Conservation (phyloP, 192 early-diverging fungal genomes). For the Mortierella claussenii region DNA sequence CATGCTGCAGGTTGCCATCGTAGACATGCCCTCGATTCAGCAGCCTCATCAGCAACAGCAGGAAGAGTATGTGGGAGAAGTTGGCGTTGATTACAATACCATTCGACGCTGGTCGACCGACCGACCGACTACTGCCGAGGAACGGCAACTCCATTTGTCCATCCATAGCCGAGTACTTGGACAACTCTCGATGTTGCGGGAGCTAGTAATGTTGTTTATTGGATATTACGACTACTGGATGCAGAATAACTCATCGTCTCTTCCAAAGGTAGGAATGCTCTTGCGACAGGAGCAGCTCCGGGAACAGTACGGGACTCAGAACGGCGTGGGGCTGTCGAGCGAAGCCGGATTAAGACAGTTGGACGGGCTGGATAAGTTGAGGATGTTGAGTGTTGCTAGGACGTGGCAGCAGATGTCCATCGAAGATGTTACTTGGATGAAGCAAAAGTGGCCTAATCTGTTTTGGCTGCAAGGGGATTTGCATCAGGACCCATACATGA, state of each 20-base stretch:
- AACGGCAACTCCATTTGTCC: too few species aligned
- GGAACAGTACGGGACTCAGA: too few species aligned
- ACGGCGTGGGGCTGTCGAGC: neutral
- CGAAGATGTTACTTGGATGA: neutral
- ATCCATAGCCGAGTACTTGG: neutral
- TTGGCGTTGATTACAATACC: too few species aligned
- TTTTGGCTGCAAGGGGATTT: neutral
- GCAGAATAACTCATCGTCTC: too few species aligned
- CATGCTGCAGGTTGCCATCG: neutral
- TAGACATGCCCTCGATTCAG: too few species aligned
- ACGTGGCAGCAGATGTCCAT: neutral
- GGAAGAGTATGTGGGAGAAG: neutral
- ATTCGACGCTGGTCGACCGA: too few species aligned
- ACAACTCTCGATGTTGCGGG: neutral
- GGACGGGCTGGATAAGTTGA: neutral
- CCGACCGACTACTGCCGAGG: too few species aligned
- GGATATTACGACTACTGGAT: neutral
- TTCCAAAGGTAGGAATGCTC: too few species aligned
- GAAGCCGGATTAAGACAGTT: neutral
- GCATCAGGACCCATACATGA: too few species aligned
- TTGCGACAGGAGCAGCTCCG: too few species aligned
- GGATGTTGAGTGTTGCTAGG: neutral
- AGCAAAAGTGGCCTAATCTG: neutral
- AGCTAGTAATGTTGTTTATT: neutral
- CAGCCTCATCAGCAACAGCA: neutral